Percentiles rank a stretch among this genome's conserved stretches.
Evolutionary conservation across 306 rosid species (phyloP).

Genomic region (Fagus sylvatica): DNA sequence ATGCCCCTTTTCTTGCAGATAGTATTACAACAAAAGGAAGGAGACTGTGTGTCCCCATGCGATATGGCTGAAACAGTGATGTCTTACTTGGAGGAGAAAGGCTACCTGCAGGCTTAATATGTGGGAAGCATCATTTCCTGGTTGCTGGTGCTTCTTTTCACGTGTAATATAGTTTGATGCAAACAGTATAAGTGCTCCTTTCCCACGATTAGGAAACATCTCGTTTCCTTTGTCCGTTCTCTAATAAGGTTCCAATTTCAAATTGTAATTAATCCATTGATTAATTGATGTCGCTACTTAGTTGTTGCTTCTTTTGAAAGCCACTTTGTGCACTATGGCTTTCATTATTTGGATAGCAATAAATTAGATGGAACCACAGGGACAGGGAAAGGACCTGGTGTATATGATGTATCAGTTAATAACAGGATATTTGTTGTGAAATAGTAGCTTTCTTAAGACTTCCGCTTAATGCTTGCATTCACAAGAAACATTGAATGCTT

Average conservation of each 20-base stretch:
- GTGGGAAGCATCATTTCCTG: constrained; percentile 26
- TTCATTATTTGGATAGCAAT: constrained; percentile 19
- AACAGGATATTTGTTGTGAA: background rate
- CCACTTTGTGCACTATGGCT: constrained; percentile 5
- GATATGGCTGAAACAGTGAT: constrained; percentile 69
- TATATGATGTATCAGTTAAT: background rate
- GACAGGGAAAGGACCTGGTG: constrained; percentile 19
- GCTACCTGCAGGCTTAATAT: constrained; percentile 59
- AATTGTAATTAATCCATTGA: constrained; percentile 15
- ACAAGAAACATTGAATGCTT: too few species aligned
- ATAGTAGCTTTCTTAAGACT: background rate
- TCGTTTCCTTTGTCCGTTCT: constrained; percentile 61
- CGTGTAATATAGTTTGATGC: constrained; percentile 23
- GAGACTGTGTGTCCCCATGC: constrained; percentile 46
- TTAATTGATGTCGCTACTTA: background rate
- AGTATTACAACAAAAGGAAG: constrained; percentile 61
- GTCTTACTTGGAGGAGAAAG: constrained; percentile 76
- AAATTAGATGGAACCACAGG: constrained; percentile 30
- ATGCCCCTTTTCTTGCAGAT: constrained; percentile 52
- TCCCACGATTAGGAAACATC: constrained; percentile 58
- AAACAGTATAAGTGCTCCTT: constrained; percentile 8
- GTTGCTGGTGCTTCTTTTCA: constrained; percentile 17
- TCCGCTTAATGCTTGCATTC: too few species aligned
- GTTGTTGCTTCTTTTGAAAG: background rate
- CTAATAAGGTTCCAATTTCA: constrained; percentile 21